Conservation (phyloP, 2,329 filamentous ascomycete genomes). For the Salinomyces thailandicus region DNA sequence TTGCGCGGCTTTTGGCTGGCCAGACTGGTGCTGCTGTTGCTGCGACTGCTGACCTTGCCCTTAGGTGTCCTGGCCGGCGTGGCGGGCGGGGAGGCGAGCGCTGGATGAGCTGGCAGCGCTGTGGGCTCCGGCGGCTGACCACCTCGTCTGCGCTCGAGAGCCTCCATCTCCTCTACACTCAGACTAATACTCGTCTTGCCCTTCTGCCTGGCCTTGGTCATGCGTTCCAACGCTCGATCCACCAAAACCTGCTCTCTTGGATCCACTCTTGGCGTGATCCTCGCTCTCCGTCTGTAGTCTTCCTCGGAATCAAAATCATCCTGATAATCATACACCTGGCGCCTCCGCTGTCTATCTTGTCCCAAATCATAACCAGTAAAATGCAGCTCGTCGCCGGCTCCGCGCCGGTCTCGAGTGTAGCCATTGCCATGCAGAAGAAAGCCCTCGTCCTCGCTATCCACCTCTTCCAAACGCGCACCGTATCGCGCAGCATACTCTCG, state of each 20-base stretch:
- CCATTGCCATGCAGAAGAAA: not conserved
- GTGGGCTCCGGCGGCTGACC: slow-evolving; percentile 17
- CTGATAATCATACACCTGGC: slow-evolving; percentile 38
- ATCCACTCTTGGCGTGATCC: slow-evolving; percentile 59
- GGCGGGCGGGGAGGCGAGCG: slow-evolving; percentile 22
- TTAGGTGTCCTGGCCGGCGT: slow-evolving; percentile 19
- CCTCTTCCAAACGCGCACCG: slow-evolving; percentile 51
- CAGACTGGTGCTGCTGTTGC: slow-evolving; percentile 28
- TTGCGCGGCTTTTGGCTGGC: slow-evolving; percentile 26
- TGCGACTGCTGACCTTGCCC: slow-evolving; percentile 22
- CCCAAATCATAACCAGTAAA: slow-evolving; percentile 40
- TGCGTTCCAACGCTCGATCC: slow-evolving; percentile 67
- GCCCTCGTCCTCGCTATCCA: slow-evolving; percentile 45
- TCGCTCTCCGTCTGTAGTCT: slow-evolving; percentile 31
- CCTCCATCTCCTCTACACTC: slow-evolving; percentile 67
- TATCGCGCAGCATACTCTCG: slow-evolving; percentile 26
- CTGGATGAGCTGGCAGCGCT: slow-evolving; percentile 5
- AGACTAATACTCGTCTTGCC: slow-evolving; percentile 73
- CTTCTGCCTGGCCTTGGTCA: slow-evolving; percentile 63
- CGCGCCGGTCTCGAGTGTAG: slow-evolving; percentile 12
- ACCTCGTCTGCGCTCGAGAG: slow-evolving; percentile 46
- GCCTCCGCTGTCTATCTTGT: slow-evolving; percentile 30
- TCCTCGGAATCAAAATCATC: slow-evolving; percentile 44
- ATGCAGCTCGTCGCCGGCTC: slow-evolving; percentile 35
- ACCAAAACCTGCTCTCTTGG: slow-evolving; percentile 67